phyloP scores from a whole-genome alignment of 2,329 filamentous ascomycete species.

The Rugonectria rugulosa region DNA sequence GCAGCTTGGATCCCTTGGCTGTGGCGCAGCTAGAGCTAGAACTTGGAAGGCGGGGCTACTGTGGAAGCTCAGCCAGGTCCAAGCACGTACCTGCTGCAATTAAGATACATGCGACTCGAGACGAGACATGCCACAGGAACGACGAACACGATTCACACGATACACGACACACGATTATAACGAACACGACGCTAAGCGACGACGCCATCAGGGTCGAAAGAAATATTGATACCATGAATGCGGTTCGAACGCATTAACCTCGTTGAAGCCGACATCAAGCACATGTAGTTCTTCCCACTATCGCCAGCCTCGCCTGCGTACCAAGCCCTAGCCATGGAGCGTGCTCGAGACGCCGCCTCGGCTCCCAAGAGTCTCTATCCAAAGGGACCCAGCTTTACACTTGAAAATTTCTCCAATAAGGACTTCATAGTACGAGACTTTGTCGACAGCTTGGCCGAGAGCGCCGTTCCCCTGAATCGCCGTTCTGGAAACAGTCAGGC shows the following conservation, averaged over 20 bases:
- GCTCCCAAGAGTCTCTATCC: conserved; percentile 75
- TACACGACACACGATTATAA: no score
- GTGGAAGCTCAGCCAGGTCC: conserved; percentile 20
- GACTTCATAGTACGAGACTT: conserved; percentile 99
- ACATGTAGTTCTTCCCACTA: conserved; percentile 42
- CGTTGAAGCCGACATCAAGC: conserved; percentile 13
- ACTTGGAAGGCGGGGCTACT: conserved; percentile 23
- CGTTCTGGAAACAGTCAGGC: conserved; percentile 73
- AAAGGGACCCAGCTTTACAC: conserved; percentile 80
- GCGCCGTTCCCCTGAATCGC: conserved; percentile 78
- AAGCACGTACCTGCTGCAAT: conserved; percentile 12
- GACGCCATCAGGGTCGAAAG: conserved; percentile 7
- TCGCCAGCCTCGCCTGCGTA: conserved; percentile 22
- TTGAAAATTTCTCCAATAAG: conserved; percentile 86
- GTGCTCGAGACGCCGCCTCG: conserved; percentile 51
- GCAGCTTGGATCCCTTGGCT: no score
- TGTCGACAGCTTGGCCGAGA: conserved; percentile 90
- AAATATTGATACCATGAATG: not conserved
- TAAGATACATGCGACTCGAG: conserved; percentile 22
- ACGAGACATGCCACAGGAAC: conserved; percentile 28
- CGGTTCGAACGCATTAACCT: conserved; percentile 7
- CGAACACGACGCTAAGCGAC: conserved; percentile 16
- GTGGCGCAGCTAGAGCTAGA: conserved; percentile 32
- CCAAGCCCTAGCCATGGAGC: conserved; percentile 49
- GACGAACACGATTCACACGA: conserved; percentile 23